Base-by-base conservation (phyloP, 2,329 filamentous ascomycete species). In the Sporothrix variecibatus region DNA sequence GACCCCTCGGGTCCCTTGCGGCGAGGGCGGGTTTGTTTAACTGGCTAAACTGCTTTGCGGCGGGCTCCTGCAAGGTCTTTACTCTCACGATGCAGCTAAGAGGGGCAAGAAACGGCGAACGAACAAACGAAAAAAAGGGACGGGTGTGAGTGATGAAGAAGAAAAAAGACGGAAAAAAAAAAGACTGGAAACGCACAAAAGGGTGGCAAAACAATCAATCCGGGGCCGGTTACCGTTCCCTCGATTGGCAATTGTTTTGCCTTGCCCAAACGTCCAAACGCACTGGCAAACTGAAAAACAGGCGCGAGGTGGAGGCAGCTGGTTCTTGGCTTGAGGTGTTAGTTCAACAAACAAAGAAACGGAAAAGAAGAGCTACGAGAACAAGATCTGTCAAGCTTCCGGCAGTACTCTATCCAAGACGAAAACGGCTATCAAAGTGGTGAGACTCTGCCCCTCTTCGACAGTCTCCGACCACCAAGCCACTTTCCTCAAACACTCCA, bases 281-380 rank as follows among this genome's bases (percentile, higher is more conserved):
- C 49, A 34, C 68, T 51, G n/a, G 34, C 34, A 71, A 31, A 60
- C 68, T n/a, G 68, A 71, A 60, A 60, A 71, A 58, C n/a, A 71
- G 34, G n/a, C 34, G 68, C 49, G 34, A 20, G 23, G 51, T 26
- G 31, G 49, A 56, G 9, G 46, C 26, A 26, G 46, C 17, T 31
- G 17, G 26, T 40, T 23, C 31, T 23, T 65, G 38, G n/a, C 38
- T 46, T 28, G 62, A 43, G 28, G 20, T 40, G 8, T 12, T 38
- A 11, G 31, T 23, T 64, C 12, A 67, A 20, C 38, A 8, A 28
- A 12, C 38, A 51, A 68, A 51, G 26, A 31, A 28, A 20, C 40
- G 15, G 20, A 46, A 28, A 46, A 7, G 15, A 62, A 38, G 15
- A 62, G 28, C 26, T 43, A 17, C 5, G n/a, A 26, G 9, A 56